phyloP scores from a whole-genome alignment of 2,329 filamentous ascomycete genomes.

The Tolypocladium ophioglossoides region DNA sequence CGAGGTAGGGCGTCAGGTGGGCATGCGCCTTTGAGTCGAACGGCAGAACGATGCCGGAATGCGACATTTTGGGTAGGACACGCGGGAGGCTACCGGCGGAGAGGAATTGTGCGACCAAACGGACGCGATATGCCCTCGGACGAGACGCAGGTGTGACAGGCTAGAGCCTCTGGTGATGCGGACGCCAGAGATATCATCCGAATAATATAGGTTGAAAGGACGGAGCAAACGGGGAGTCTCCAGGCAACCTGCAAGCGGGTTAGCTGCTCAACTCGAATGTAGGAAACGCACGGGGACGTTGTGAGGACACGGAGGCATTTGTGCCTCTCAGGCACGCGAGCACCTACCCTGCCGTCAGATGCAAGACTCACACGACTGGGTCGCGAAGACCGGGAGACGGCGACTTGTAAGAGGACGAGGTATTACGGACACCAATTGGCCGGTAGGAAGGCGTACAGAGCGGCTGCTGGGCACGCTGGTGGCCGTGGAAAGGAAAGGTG shows the following conservation, averaged over 20 bases:
- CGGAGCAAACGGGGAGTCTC: background rate
- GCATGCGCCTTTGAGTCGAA: constrained; percentile 35
- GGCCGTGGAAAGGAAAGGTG: background rate
- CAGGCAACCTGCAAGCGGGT: background rate
- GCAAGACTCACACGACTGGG: background rate
- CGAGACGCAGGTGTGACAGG: background rate
- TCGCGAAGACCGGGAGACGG: background rate
- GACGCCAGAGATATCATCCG: background rate
- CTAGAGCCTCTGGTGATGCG: no score
- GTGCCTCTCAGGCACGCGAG: background rate
- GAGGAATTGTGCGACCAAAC: background rate
- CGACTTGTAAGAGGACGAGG: background rate
- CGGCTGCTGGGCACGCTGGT: background rate
- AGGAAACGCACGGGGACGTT: background rate
- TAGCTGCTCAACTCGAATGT: background rate
- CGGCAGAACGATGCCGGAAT: constrained; percentile 25
- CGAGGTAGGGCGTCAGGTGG: constrained; percentile 45
- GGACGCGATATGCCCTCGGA: background rate
- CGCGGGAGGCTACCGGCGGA: background rate
- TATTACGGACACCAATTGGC: background rate
- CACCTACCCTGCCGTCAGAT: background rate
- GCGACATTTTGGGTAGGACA: constrained; percentile 14
- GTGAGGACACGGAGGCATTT: background rate
- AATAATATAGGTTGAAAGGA: background rate
- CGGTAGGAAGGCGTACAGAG: background rate